Conservation (phyloP, 441 rosid genomes). For the Mallotus japonicus region DNA sequence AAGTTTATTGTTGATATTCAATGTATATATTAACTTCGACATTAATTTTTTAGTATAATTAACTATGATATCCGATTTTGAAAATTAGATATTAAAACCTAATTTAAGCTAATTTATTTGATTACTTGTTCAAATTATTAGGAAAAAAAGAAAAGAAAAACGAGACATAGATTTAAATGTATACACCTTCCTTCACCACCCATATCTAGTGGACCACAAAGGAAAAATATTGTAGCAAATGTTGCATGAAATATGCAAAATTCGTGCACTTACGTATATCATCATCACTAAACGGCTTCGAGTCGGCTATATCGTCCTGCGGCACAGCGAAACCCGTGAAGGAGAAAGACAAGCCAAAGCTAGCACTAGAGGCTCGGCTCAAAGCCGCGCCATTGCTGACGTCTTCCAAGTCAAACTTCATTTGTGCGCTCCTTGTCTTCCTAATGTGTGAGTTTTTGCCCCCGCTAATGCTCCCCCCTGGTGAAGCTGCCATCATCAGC, state of each 20-base stretch:
- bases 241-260: conserved; percentile 23
- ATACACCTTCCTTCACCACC: conserved; percentile 17
- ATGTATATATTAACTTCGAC: too few species aligned
- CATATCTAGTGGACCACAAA: conserved; percentile 9
- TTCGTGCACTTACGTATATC: conserved; percentile 53
- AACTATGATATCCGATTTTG: too few species aligned
- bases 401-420: conserved; percentile 66
- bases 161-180: neutral
- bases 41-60: too few species aligned
- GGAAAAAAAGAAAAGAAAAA: neutral
- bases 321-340: conserved; percentile 89
- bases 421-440: conserved; percentile 83
- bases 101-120: too few species aligned
- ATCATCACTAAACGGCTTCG: conserved; percentile 84
- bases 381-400: conserved; percentile 79
- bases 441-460: conserved; percentile 62
- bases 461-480: conserved; percentile 47
- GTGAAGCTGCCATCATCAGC: conserved; percentile 51
- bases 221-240: neutral
- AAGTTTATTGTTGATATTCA: too few species aligned
- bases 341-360: conserved; percentile 83
- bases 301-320: conserved; percentile 74
- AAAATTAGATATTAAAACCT: too few species aligned
- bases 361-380: conserved; percentile 94
- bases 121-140: neutral